Base-by-base conservation (phyloP, 2,329 filamentous ascomycete species). In the Calonectria montana region DNA sequence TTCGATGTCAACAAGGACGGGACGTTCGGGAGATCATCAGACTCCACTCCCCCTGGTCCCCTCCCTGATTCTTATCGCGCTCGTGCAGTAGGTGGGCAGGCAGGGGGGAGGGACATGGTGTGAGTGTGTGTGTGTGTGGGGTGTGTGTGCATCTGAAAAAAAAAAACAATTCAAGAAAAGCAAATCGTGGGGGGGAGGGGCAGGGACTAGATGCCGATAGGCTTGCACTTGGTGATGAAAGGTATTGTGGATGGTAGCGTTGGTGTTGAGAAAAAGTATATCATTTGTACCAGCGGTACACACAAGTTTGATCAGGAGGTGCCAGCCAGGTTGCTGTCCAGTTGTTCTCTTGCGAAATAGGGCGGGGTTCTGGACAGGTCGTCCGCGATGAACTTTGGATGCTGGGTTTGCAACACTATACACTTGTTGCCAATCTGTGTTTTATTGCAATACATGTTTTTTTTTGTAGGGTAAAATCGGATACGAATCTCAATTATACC, bases 21-120 rank as follows among this genome's bases (percentile, higher is more conserved):
- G 27, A 47, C 48, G 18, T 13, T 55, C 47, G 65, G 50, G 65
- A 67, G 65, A 67, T 67, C 65, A 55, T 23, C 65, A 61, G 50
- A 67, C 50, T 67, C 65, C 50, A 67, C 62, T 53, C 53, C 31
- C 43, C 41, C 25, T 25, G 31, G 29, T 23, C 18, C 41, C 18
- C 12, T n/a, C 35, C 18, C 35, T n/a, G 45, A 53, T 48, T 37
- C 62, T 47, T 48, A 50, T 48, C 62, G 31, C 13, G 31, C 7
- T 12, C 10, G 31, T 35, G 31, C 10, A 10, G 29, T 5, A 31
- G 31, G 31, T 35, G 31, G 31, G 31, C 31, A 35, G 31, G 7
- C 31, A 35, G 31, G 31, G 7, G 31, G 31, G 31, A 12, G 31
- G 10, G 31, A 50, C 23, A 50, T 50, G 47, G 47, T 18, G 37